Conservation (phyloP, 768 basidiomycete species). For the Lactarius quietus region DNA sequence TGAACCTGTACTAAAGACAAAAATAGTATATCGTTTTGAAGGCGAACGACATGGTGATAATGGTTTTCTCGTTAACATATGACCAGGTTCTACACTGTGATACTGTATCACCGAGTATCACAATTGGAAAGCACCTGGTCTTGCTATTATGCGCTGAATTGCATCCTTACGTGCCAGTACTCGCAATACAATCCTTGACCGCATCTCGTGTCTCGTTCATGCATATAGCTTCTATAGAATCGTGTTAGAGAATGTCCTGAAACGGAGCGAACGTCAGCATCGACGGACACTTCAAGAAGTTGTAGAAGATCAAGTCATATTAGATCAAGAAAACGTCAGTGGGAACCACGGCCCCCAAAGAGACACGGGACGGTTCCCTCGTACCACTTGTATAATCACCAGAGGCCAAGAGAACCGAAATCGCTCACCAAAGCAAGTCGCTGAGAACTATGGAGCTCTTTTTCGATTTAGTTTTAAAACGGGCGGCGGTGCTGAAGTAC, state of each 20-base stretch:
- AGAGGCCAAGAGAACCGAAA: conserved; percentile 29
- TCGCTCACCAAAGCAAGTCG: conserved; percentile 13
- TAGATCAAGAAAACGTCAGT: conserved; percentile 83
- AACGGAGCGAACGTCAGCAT: conserved; percentile 1
- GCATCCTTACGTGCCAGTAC: neutral
- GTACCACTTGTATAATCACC: conserved; percentile 75
- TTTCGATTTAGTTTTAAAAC: conserved; percentile 12
- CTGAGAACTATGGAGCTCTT: neutral
- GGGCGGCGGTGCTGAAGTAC: neutral
- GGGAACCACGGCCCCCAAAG: conserved; percentile 43
- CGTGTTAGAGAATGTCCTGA: neutral
- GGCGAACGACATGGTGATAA: neutral
- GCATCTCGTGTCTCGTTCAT: neutral
- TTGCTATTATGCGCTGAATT: neutral
- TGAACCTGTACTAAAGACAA: too few species aligned
- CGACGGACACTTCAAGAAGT: neutral
- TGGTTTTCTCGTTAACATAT: neutral
- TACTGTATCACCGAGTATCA: too few species aligned
- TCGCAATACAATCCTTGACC: neutral
- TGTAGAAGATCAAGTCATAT: conserved; percentile 56
- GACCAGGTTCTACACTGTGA: neutral
- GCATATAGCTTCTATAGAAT: neutral
- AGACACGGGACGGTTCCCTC: conserved; percentile 54
- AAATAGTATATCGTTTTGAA: too few species aligned
- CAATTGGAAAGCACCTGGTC: neutral